Base-by-base conservation (phyloP, 2,329 filamentous ascomycete genomes). In the Fusarium sp. region DNA sequence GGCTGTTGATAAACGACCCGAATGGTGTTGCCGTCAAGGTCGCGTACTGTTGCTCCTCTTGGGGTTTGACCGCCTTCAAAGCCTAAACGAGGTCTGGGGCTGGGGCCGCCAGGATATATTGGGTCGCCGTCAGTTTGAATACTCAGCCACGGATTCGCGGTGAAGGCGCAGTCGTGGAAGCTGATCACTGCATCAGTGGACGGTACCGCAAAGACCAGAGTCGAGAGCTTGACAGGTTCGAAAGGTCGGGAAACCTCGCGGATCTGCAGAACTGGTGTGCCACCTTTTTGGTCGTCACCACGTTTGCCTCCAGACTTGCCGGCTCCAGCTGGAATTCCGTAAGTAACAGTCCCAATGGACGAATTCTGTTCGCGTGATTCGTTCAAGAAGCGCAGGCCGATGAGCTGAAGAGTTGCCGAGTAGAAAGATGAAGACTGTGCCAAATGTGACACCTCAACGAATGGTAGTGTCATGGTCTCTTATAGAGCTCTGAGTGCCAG, bases 371-470 rank as follows among this genome's bases (percentile, higher is more conserved):
- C 77, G 44, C 76, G 77, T 49, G 69, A 65, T 37, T 70, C 69
- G 44, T 62, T 56, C 48, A 81, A 63, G 63, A 91, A 97, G 68
- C 88, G 88, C 69, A 97, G 90, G 41, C 93, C 93, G 27, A 97
- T 86, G 7, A 93, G 92, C 75, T 95, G 93, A 12, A 94, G 87
- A 72, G 94, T 87, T 70, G 92, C 89, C 27, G 94, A 89, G 82
- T 94, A 97, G 84, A 97, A 97, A 12, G 94, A 96, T 55, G 92
- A 90, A 7, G 94, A 93, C 39, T 91, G 90, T 60, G 94, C 89
- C 60, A 97, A 89, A 81, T 95, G 91, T 68, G 90, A 91, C 78
- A 97, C 94, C 78, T 89, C 85, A 73, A 90, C 78, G 72, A 85
- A 85, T 54, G 88, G 87, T 70, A 86, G 78, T 80, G 84, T 83